Conservation (phyloP, 192 early-diverging fungal genomes). For the Oehlia diaphana region DNA sequence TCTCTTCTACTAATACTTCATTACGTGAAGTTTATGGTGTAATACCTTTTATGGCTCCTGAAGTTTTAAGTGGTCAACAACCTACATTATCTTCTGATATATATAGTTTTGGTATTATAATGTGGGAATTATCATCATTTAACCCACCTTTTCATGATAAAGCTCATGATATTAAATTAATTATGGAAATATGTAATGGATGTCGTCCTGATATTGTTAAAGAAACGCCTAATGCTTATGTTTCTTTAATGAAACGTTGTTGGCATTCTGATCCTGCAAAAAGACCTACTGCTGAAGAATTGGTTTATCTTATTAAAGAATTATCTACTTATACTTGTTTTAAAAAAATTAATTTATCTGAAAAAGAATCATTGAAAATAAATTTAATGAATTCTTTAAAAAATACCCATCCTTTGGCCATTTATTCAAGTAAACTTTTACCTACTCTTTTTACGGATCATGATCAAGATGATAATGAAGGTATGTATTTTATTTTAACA, state of each 20-base stretch:
- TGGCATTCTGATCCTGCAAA: neutral
- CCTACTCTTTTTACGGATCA: too few relatives aligned
- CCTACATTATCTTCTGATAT: slow-evolving; percentile 40
- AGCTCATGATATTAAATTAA: neutral
- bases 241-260: slow-evolving; percentile 2
- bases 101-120: slow-evolving; percentile 44
- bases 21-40: slow-evolving; percentile 27
- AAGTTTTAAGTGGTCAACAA: slow-evolving; percentile 32
- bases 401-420: neutral
- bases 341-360: neutral
- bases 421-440: neutral
- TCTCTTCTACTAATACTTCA: too few relatives aligned
- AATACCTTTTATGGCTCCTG: slow-evolving; percentile 43
- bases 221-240: neutral
- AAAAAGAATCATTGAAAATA: neutral
- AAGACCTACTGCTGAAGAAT: slow-evolving; percentile 14
- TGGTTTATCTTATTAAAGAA: neutral
- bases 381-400: neutral
- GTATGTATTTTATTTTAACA: too few relatives aligned
- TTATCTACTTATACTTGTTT: neutral
- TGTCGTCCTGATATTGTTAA: neutral
- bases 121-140: slow-evolving; percentile 41
- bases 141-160: slow-evolving; percentile 30
- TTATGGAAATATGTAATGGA: neutral
- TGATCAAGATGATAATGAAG: too few relatives aligned